These are phyloP conservation scores for Tulasnella sp. DNA, from an alignment of 768 basidiomycete genomes.

Conservation along the genomic window DNA sequence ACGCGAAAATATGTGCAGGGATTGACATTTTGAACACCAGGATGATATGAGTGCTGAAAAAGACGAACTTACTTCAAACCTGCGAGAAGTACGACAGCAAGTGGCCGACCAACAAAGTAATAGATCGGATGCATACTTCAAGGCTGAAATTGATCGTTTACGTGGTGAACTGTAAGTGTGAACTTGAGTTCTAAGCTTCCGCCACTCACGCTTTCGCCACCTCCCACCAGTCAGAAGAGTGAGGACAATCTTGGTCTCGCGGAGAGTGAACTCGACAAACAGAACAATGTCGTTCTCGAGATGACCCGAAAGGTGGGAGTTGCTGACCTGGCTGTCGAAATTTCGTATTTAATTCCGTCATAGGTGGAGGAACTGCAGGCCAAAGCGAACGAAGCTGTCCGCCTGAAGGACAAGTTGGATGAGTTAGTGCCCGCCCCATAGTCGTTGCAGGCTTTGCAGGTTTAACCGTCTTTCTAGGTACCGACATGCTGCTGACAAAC, in stretches of 20 bases:
- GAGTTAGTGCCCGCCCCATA: constrained; percentile 56
- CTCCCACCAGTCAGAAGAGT: constrained; percentile 70
- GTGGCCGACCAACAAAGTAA: constrained; percentile 59
- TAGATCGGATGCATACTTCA: constrained; percentile 71
- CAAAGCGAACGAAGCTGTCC: constrained; percentile 70
- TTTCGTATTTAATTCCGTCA: constrained; percentile 7
- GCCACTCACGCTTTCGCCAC: constrained; percentile 32
- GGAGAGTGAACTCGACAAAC: constrained; percentile 80
- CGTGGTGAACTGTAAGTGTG: constrained; percentile 75
- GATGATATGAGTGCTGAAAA: constrained; percentile 77
- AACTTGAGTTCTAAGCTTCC: background rate
- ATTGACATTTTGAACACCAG: constrained; percentile 29
- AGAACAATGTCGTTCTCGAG: constrained; percentile 62
- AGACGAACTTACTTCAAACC: constrained; percentile 63
- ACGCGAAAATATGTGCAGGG: background rate
- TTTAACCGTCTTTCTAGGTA: constrained; percentile 50
- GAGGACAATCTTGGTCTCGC: constrained; percentile 84
- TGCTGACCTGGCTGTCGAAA: background rate
- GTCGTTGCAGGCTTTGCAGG: constrained; percentile 15
- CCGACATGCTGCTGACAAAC: constrained; percentile 84
- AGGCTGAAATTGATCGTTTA: constrained; percentile 77
- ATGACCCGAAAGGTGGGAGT: constrained; percentile 57
- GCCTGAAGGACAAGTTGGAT: constrained; percentile 89
- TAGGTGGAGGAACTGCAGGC: constrained; percentile 71
- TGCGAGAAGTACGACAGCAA: constrained; percentile 59